phyloP scores from a whole-genome alignment of 1,139 yeast species.

The Nakaseomyces bracarensis region DNA sequence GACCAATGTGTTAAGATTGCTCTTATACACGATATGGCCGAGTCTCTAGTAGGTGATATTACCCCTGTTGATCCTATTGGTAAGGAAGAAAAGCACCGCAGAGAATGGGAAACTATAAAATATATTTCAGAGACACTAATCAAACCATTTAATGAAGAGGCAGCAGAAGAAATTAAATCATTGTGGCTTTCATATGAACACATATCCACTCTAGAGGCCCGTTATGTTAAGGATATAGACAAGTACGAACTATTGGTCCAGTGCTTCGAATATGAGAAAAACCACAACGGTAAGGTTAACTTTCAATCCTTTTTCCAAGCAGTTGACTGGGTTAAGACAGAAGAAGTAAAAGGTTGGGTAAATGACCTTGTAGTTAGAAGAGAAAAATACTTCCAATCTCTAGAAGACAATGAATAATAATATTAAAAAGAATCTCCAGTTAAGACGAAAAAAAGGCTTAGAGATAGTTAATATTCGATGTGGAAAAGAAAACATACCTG shows the following conservation, averaged over 20 bases:
- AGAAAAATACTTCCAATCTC: not conserved
- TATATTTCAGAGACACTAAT: slow-evolving; percentile 53
- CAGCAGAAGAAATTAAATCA: slow-evolving; percentile 58
- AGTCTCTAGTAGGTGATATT: slow-evolving; percentile 86
- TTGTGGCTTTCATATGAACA: slow-evolving; percentile 91
- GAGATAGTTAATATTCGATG: too few relatives aligned
- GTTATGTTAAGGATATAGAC: slow-evolving; percentile 88
- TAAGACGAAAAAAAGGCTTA: too few relatives aligned
- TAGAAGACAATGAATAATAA: not conserved
- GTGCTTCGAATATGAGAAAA: slow-evolving; percentile 81
- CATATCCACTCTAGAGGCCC: slow-evolving; percentile 71
- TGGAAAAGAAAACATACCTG: too few relatives aligned
- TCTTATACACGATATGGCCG: slow-evolving; percentile 89
- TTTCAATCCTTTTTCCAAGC: slow-evolving; percentile 63
- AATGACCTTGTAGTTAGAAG: slow-evolving; percentile 44
- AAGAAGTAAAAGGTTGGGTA: slow-evolving; percentile 64
- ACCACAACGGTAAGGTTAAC: slow-evolving; percentile 37
- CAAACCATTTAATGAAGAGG: slow-evolving; percentile 51
- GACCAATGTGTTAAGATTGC: slow-evolving; percentile 75
- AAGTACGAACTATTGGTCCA: slow-evolving; percentile 88
- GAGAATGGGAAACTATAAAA: slow-evolving; percentile 68
- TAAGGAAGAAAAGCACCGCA: slow-evolving; percentile 65
- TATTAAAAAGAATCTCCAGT: too few relatives aligned
- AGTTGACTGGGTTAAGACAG: slow-evolving; percentile 55
- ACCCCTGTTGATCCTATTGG: slow-evolving; percentile 76